These are phyloP conservation scores for Xylaria sp. DNA, from an alignment of 2,329 filamentous ascomycete genomes.

Conservation along the genomic window DNA sequence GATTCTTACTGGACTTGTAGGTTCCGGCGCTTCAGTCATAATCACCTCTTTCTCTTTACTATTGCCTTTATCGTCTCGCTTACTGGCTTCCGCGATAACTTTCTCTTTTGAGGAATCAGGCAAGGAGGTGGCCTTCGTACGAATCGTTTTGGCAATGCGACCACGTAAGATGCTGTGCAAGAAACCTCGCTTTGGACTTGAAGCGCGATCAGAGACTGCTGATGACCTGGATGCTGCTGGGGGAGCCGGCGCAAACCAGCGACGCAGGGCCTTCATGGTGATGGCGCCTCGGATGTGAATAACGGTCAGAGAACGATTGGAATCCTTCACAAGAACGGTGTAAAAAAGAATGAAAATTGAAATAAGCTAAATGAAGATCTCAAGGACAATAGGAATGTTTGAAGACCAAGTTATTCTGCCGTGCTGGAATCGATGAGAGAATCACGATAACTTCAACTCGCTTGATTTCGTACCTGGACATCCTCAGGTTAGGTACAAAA, in stretches of 20 bases:
- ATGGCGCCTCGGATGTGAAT: too few species aligned
- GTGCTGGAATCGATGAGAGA: too few species aligned
- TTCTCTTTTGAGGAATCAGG: background rate
- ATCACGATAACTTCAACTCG: too few species aligned
- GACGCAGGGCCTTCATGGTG: constrained; percentile 17
- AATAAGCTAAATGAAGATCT: too few species aligned
- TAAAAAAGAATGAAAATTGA: background rate
- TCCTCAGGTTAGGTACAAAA: too few species aligned
- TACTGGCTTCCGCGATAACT: background rate
- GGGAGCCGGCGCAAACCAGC: constrained; percentile 13
- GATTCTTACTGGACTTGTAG: background rate
- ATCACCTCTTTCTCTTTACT: background rate
- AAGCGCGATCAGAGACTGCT: background rate
- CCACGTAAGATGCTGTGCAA: constrained; percentile 19
- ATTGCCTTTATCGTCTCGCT: background rate
- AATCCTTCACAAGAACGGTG: background rate
- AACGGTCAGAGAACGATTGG: background rate
- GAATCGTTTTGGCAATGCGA: constrained; percentile 20
- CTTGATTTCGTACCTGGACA: too few species aligned
- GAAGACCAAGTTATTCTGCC: too few species aligned
- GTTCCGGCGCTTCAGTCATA: background rate
- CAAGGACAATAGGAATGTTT: too few species aligned
- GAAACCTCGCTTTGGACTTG: background rate
- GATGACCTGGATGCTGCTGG: background rate
- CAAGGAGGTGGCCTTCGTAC: background rate